These are phyloP conservation scores for Geotrichum carabidarum DNA, from an alignment of 1,139 yeast species.

Conservation along the genomic window DNA sequence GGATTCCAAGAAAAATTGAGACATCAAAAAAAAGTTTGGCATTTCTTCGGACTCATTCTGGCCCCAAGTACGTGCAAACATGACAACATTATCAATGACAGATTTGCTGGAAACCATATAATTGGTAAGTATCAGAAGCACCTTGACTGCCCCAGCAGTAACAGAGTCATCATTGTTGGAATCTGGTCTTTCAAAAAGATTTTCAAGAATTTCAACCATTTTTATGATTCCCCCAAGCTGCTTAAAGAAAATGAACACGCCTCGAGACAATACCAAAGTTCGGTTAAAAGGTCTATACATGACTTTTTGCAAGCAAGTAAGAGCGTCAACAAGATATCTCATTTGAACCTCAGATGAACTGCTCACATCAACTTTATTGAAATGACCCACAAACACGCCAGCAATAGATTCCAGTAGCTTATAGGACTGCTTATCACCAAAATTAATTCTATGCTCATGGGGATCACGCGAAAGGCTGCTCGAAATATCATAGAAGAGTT, in stretches of 20 bases:
- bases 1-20: slow-evolving; percentile 35
- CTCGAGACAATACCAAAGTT: slow-evolving; percentile 23
- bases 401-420: slow-evolving; percentile 28
- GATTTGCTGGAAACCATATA: slow-evolving; percentile 26
- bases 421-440: slow-evolving; percentile 11
- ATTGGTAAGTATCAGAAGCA: slow-evolving; percentile 24
- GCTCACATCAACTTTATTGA: slow-evolving; percentile 15
- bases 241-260: slow-evolving; percentile 33
- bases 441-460: slow-evolving; percentile 8
- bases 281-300: slow-evolving; percentile 26
- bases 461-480: slow-evolving; percentile 17
- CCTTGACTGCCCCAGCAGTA: slow-evolving; percentile 20
- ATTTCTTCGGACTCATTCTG: slow-evolving; percentile 25
- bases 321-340: slow-evolving; percentile 17
- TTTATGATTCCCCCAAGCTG: slow-evolving; percentile 33
- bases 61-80: slow-evolving; percentile 26
- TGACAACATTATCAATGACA: slow-evolving; percentile 25
- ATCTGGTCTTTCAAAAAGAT: slow-evolving; percentile 22
- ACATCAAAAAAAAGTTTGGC: slow-evolving; percentile 32
- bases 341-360: slow-evolving; percentile 16
- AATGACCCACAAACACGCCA: slow-evolving; percentile 28
- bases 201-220: slow-evolving; percentile 27
- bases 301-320: slow-evolving; percentile 26
- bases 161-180: slow-evolving; percentile 14
- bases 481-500: slow-evolving; percentile 31